Evolutionary conservation across 495 filamentous ascomycete genomes (phyloP).

Genomic region (Aspergillus carlsbadensis): DNA sequence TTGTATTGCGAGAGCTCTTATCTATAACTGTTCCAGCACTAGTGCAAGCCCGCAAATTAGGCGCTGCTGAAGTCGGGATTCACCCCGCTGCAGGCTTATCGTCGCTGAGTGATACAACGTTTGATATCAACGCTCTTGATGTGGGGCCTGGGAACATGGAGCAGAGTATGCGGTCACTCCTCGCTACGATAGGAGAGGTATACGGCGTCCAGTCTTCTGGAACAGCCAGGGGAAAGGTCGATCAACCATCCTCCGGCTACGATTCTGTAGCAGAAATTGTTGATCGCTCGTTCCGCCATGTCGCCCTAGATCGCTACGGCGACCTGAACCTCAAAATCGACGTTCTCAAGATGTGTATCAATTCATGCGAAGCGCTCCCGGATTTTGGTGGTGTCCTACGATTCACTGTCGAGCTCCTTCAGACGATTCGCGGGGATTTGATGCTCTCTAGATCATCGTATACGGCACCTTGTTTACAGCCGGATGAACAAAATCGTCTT

Average conservation of each 20-base stretch:
- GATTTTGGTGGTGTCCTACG: conserved; percentile 85
- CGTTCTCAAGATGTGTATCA: conserved; percentile 79
- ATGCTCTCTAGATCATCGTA: conserved; percentile 55
- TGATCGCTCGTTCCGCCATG: conserved; percentile 43
- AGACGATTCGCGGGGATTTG: conserved; percentile 72
- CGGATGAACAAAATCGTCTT: conserved; percentile 82
- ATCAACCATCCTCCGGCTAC: conserved; percentile 34
- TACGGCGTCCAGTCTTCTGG: conserved; percentile 48
- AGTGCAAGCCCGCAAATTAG: conserved; percentile 87
- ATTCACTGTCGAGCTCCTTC: conserved; percentile 80
- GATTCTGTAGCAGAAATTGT: conserved; percentile 44
- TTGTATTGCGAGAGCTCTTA: conserved; percentile 81
- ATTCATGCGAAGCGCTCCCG: conserved; percentile 88
- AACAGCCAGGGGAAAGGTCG: conserved; percentile 36
- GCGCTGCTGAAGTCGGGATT: conserved; percentile 90
- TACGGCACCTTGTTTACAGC: conserved; percentile 61
- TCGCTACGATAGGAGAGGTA: conserved; percentile 52
- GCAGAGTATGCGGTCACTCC: conserved; percentile 61
- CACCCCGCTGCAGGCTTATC: conserved; percentile 86
- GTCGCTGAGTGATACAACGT: conserved; percentile 54
- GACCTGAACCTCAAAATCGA: conserved; percentile 72
- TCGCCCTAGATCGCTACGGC: conserved; percentile 41
- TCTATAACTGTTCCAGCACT: conserved; percentile 78
- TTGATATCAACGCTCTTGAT: conserved; percentile 65
- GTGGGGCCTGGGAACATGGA: conserved; percentile 75